These are phyloP conservation scores for Trichoderma erinaceum DNA, from an alignment of 495 filamentous ascomycete species.

Conservation along the genomic window DNA sequence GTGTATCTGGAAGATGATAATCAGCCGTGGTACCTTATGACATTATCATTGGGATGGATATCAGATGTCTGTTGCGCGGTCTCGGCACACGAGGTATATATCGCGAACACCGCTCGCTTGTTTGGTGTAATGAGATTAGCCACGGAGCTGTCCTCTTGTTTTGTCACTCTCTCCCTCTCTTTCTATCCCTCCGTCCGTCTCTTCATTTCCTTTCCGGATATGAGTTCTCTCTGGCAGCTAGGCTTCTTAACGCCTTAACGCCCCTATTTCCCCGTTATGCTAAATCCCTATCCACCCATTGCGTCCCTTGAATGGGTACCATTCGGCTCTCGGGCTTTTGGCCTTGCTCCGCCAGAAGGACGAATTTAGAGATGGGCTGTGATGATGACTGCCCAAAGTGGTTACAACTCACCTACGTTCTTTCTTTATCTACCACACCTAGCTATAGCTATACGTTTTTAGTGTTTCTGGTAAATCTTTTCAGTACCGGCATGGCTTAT, in stretches of 20 bases:
- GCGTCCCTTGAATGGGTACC: background rate
- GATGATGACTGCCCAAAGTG: background rate
- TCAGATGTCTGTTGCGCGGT: background rate
- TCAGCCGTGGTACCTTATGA: background rate
- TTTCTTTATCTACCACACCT: too few relatives aligned
- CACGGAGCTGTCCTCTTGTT: background rate
- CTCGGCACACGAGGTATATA: background rate
- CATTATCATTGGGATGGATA: background rate
- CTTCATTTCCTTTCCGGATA: background rate
- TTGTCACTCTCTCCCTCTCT: background rate
- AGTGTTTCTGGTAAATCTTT: background rate
- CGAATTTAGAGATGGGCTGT: background rate
- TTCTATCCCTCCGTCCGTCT: background rate
- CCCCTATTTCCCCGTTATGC: too few relatives aligned
- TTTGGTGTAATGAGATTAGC: too few relatives aligned
- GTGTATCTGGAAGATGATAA: background rate
- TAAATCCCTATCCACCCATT: background rate
- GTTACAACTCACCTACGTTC: background rate
- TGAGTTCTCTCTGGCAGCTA: too few relatives aligned
- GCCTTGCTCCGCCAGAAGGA: background rate
- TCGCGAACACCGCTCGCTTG: background rate
- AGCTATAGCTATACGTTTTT: too few relatives aligned
- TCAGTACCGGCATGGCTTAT: conserved; percentile 1
- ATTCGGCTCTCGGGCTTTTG: background rate
- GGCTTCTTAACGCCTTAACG: too few relatives aligned